Evolutionary conservation across 257 asterid genomes (phyloP), one percentile per base, ranked within the genome.

Genomic region (Scutellaria baicalensis): DNA sequence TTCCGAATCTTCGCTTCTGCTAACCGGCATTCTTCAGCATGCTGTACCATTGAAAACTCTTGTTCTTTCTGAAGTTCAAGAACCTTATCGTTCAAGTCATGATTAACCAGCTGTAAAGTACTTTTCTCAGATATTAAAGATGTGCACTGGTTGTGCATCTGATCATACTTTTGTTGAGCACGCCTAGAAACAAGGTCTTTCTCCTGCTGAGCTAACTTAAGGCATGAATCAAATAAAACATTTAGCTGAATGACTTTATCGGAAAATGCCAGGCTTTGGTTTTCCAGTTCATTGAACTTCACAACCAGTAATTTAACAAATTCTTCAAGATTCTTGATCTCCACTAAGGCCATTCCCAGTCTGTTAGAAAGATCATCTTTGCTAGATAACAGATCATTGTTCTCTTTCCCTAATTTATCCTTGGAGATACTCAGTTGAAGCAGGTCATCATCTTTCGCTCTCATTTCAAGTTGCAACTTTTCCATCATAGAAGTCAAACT

Each of bases 21-120:
- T 78, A 89, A 79, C 64, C 80, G 89, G 75, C 95, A 88, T 81
- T 94, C 97, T 81, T 91, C 97, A 40, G 90, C 96, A 71, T 94
- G 97, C 82, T 91, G 97, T 76, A 88, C 97, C 96, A 88, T 85
- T 27, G 88, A 64, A 73, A 76, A 84, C 80, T 91, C 96, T 74
- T 86, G 97, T 73, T 84, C 97, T 81, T 91, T 91, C 89, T 85
- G 96, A 80, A 88, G 93, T 68, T 85, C 93, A 75, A 71, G 74
- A 79, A 91, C 79, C 78, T 83, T 91, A 66, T 67, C 69, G 65
- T 85, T 69, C 82, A 94, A 66, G 21, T 86, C 95, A 60, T 82
- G 82, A 88, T 83, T 89, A 63, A 71, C 83, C 78, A 78, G 65
- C 75, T 74, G 84, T 54, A 91, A 68, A 74, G 74, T 75, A 81